Evolutionary conservation across 129 eudicot genomes (phyloP), one percentile per base, ranked within the genome.

Genomic region (Smallanthus sonchifolius): DNA sequence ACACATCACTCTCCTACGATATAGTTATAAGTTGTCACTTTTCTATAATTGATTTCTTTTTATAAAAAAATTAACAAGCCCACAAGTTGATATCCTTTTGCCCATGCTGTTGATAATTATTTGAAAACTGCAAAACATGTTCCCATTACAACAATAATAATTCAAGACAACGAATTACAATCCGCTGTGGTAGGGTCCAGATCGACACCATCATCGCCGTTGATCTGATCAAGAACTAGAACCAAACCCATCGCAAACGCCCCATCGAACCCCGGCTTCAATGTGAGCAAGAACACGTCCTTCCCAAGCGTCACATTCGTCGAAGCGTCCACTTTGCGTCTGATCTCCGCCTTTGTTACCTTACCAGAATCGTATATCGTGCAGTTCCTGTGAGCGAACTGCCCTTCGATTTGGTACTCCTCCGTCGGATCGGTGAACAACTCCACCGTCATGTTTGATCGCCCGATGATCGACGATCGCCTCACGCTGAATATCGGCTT

Each of bases 401-500:
- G 81, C 2, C 97, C 98, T 68, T 92, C 98, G 63, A 92, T 84
- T 7, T 72, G 73, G 79, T 87, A 92, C 75, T 89, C 98, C 65
- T 85, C 85, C 0, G 84, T 77, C 5, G 75, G 79, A 44, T 84
- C 81, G 0, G 38, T 69, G 85, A 82, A 87, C 80, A 85, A 7
- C 75, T 92, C 96, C 10, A 92, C 98, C 15, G 94, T 80, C 81
- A 92, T 70, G 45, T 84, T 85, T 15, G 89, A 89, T 78, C 90
- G 72, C 52, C 94, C 91, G 73, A 92, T 89, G 15, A 92, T 89
- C 36, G 98, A 87, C 0, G 96, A 89, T 79, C 98, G 69, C 15
- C 89, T 81, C 2, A 87, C 91, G 84, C 98, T 87, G 77, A 92
- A 92, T 8, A 89, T 83, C 15, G 96, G 94, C 54, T 92, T 92